Base-by-base conservation (phyloP, 2,329 filamentous ascomycete genomes). In the Laburnicola sp. region DNA sequence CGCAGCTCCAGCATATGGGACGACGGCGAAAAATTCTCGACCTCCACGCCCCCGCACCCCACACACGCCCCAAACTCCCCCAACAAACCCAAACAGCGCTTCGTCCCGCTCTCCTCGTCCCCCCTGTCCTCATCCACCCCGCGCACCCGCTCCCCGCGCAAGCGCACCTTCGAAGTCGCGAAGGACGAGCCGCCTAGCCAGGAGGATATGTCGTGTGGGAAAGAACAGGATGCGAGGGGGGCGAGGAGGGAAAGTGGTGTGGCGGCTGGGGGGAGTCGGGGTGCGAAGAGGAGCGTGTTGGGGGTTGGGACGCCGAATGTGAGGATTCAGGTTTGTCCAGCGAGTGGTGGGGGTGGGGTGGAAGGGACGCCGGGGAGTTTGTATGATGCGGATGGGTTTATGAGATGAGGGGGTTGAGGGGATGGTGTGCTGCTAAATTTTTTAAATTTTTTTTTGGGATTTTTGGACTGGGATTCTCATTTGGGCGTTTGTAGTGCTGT, bases 371-470 rank as follows among this genome's bases (percentile, higher is more conserved):
- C 66, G 38, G 62, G 63, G 50, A 69, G 64, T 58, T 63, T 70
- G 56, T 72, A 72, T 52, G 69, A 72, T 59, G 56, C 47, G 26
- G 57, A 70, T 39, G 68, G 67, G 35, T 70, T 70, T 58, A 50
- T 70, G 35, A 54, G 51, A 59, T 22, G 16, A 6, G 3, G 35
- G 7, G 8, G 16, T 37, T 22, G 35, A 35, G 32, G 32, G 16
- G 16, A 16, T 16, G 16, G 16, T 16, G 16, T 16, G 16, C 16
- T 35, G 32, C 32, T 11, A 16, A 16, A 16, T 16, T 16, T 16
- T 16, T 16, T 16, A 16, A 16, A 16, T 16, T 35, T n/a, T 35
- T 35, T 16, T 16, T 16, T 16, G 16, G 16, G 16, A 16, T 16
- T 16, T 16, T 16, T 16, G 16, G 16, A 16, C 16, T 16, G 16